Evolutionary conservation across 306 rosid genomes (phyloP).

Genomic region (Lagenaria siceraria): DNA sequence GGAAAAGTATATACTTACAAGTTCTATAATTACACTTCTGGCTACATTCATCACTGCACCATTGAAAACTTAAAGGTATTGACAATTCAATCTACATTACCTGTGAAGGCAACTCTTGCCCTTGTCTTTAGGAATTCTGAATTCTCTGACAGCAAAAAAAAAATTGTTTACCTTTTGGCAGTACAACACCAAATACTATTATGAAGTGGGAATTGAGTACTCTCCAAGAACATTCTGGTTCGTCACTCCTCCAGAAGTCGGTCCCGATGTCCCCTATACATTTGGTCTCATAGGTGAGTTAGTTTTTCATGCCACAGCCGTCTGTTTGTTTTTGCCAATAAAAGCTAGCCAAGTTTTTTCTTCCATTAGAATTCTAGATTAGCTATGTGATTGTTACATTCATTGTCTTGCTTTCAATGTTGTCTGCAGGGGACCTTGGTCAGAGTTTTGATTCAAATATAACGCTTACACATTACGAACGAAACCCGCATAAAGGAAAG

Average conservation of each 20-base stretch:
- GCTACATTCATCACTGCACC: conserved; percentile 57
- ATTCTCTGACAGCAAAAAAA: not conserved
- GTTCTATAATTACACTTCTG: conserved; percentile 56
- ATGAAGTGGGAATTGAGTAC: conserved; percentile 51
- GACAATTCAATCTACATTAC: not conserved
- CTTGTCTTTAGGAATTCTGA: not conserved
- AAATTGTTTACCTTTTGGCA: conserved; percentile 8
- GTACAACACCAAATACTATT: conserved; percentile 68
- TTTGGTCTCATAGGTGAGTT: conserved; percentile 79
- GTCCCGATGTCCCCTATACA: conserved; percentile 83
- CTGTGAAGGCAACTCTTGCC: not conserved
- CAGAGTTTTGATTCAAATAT: conserved; percentile 72
- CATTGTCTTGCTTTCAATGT: not conserved
- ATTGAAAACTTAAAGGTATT: conserved; percentile 29
- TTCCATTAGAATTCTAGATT: not conserved
- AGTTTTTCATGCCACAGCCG: not conserved
- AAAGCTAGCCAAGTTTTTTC: not conserved
- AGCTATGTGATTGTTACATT: not conserved
- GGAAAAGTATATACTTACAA: conserved; percentile 33
- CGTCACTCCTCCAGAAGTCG: conserved; percentile 66
- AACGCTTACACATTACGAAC: conserved; percentile 68
- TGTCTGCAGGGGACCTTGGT: conserved; percentile 65
- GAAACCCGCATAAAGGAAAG: conserved; percentile 47
- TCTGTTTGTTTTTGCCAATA: not conserved
- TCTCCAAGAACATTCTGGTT: conserved; percentile 64